A percentile compares a stretch with the other conserved stretches of the same genome.
These are phyloP conservation scores for Botrytis porri DNA, from an alignment of 2,329 filamentous ascomycete genomes.

Conservation along the genomic window DNA sequence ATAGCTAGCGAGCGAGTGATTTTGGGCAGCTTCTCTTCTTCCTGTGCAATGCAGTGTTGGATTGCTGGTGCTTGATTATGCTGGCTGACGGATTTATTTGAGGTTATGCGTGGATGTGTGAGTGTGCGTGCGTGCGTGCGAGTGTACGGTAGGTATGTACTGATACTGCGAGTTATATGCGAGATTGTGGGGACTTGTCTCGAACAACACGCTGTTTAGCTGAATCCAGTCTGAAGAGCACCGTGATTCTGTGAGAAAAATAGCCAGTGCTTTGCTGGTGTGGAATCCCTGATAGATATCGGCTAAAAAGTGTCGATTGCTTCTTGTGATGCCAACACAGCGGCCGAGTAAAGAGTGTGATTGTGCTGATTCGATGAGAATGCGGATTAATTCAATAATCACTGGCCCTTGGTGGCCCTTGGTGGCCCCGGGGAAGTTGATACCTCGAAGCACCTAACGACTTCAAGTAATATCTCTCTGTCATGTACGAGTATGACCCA, in stretches of 20 bases:
- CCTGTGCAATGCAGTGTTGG: conserved; percentile 2
- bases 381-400: neutral
- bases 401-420: neutral
- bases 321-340: conserved; percentile 32
- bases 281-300: conserved; percentile 16
- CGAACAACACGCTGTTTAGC: conserved; percentile 14
- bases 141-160: neutral
- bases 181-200: conserved; percentile 18
- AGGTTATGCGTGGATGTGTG: neutral
- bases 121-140: neutral
- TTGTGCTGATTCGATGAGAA: conserved; percentile 17
- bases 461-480: neutral
- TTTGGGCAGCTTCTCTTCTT: neutral
- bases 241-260: neutral
- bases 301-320: conserved; percentile 22
- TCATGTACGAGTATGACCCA: neutral
- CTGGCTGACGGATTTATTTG: conserved; percentile 2
- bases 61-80: conserved; percentile 9
- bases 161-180: conserved; percentile 3
- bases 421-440: neutral
- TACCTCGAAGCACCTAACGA: neutral
- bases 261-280: neutral
- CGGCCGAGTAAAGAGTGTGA: conserved; percentile 10
- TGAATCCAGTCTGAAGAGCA: neutral
- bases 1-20: neutral